Base-by-base conservation (phyloP, 78 protist species). In the Thecamonas trahens region DNA sequence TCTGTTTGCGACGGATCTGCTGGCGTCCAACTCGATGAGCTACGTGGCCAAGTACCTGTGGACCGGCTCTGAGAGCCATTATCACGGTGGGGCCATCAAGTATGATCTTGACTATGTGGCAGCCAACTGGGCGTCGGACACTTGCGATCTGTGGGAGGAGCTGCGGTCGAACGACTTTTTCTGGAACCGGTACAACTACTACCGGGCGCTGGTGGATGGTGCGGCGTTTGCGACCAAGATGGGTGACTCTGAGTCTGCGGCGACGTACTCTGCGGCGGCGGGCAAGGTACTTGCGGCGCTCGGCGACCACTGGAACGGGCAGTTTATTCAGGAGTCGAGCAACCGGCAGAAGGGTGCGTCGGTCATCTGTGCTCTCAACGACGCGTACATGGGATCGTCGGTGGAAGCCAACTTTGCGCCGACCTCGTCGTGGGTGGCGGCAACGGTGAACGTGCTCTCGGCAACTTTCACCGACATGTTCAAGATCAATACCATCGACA, bases 91-190 rank as follows among this genome's bases (percentile, higher is more conserved):
- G 8, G 64, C 18, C 15, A 3, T 20, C 32, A 20, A 62, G 53
- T 11, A 13, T 11, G 68, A 62, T 24, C 68, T 62, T 6, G 68
- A 62, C 22, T 62, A 22, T 14, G 13, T 62, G 31, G 32, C 53
- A 8, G 6, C 42, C 32, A 31, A 45, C n/a, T 62, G 53, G 58
- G 24, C 15, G 38, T 7, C 42, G 32, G 22, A 45, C 68, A 14
- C 68, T n/a, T 31, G 68, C 14, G 68, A 62, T 31, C 47, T 38
- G 29, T 62, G 68, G 68, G 68, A 62, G 53, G 68, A 62, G 31
- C 47, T 62, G 32, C 68, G 22, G 34, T 8, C 31, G 32, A 3
- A 62, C n/a, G 68, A 38, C 34, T 62, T 62, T 11, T 62, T 62
- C 47, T 31, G 40, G 52, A 62, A 60, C 64, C 39, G 17, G 28